These are phyloP conservation scores for Goffeauzyma gilvescens DNA, from an alignment of 768 basidiomycete species.

Conservation along the genomic window DNA sequence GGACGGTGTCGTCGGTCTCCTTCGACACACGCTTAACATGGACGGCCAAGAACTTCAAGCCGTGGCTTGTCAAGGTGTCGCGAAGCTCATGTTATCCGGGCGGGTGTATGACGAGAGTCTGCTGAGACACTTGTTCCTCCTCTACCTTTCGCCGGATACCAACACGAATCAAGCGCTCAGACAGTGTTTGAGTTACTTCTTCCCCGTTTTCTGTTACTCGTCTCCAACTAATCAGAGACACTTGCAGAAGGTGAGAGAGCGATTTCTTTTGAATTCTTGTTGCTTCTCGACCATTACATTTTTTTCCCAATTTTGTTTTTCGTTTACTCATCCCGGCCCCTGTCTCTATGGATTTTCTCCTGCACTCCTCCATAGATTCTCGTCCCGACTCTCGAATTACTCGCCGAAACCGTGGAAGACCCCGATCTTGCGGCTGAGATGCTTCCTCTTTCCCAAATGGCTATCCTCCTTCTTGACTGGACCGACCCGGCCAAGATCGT, in stretches of 20 bases:
- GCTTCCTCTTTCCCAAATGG: constrained; percentile 53
- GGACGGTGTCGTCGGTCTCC: constrained; percentile 49
- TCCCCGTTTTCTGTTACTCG: constrained; percentile 72
- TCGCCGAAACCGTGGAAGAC: constrained; percentile 43
- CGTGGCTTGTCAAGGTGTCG: constrained; percentile 52
- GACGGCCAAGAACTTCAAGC: constrained; percentile 48
- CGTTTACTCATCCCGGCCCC: background rate
- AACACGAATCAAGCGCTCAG: constrained; percentile 61
- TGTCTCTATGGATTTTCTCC: background rate
- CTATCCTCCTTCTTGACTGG: constrained; percentile 69
- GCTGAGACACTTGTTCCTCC: constrained; percentile 38
- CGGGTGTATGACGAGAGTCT: constrained; percentile 51
- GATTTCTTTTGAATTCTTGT: too few relatives aligned
- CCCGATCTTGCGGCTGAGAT: constrained; percentile 56
- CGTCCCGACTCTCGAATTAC: constrained; percentile 46
- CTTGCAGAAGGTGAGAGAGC: constrained; percentile 51
- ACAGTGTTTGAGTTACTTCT: constrained; percentile 71
- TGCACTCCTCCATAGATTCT: constrained; percentile 56
- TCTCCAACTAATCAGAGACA: constrained; percentile 49
- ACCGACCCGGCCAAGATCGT: constrained; percentile 60
- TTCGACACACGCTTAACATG: constrained; percentile 44
- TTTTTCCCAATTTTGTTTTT: too few relatives aligned
- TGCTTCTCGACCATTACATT: too few relatives aligned
- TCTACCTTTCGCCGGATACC: constrained; percentile 65
- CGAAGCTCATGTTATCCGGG: constrained; percentile 67